These are phyloP conservation scores for Meredithiella fracta DNA, from an alignment of 2,329 filamentous ascomycete genomes.

Conservation along the genomic window DNA sequence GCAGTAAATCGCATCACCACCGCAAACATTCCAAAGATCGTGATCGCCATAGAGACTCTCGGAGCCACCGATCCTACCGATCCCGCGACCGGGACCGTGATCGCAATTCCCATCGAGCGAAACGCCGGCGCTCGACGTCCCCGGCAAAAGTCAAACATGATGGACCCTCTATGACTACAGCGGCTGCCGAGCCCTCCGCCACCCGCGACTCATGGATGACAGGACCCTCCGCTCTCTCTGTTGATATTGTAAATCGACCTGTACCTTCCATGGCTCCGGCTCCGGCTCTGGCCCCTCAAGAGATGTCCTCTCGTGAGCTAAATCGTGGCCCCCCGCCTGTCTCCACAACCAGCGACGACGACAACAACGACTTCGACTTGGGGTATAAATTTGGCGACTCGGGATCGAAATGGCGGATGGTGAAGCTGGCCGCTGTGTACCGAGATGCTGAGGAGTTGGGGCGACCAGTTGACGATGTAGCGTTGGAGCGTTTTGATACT, in stretches of 20 bases:
- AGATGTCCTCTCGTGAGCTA: conserved; percentile 65
- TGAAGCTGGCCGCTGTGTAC: conserved; percentile 76
- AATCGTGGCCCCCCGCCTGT: conserved; percentile 42
- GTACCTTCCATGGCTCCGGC: conserved; percentile 38
- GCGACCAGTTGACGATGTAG: conserved; percentile 63
- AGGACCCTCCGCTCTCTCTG: conserved; percentile 59
- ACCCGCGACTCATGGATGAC: conserved; percentile 86
- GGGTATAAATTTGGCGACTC: conserved; percentile 77
- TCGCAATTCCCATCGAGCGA: background rate
- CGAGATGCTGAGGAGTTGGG: conserved; percentile 58
- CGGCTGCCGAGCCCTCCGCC: conserved; percentile 20
- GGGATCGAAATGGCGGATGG: conserved; percentile 93
- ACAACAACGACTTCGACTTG: conserved; percentile 33
- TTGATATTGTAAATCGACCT: conserved; percentile 64
- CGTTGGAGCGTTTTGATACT: conserved; percentile 64
- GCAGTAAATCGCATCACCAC: conserved; percentile 1
- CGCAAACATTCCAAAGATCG: conserved; percentile 23
- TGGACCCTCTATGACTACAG: too few species aligned
- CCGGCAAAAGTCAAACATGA: conserved; percentile 16
- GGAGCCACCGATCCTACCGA: conserved; percentile 21
- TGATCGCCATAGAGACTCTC: conserved; percentile 20
- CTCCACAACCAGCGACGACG: conserved; percentile 30
- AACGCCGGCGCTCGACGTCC: background rate
- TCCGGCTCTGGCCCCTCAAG: conserved; percentile 40
- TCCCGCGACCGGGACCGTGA: conserved; percentile 3